phyloP scores from a whole-genome alignment of 176 grass and related monocot species.

The Echinochloa phyllopogon region DNA sequence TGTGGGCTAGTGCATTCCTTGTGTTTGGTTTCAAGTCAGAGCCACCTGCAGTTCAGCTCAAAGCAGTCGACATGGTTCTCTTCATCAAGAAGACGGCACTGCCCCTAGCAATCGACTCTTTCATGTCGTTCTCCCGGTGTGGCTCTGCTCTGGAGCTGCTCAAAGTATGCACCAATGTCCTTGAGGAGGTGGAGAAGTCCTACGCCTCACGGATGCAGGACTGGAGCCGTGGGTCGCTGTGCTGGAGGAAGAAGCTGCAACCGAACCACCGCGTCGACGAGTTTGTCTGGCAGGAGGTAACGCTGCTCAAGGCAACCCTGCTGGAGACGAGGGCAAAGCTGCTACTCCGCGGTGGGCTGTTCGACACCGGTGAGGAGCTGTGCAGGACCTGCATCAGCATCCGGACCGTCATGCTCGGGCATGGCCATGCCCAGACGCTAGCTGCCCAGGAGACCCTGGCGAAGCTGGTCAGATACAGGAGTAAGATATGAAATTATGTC shows the following conservation, averaged over 20 bases:
- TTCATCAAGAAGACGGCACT: slow-evolving; percentile 94
- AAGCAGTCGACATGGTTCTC: slow-evolving; percentile 76
- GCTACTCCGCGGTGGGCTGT: slow-evolving; percentile 81
- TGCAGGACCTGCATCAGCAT: slow-evolving; percentile 98
- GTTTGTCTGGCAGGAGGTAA: slow-evolving; percentile 96
- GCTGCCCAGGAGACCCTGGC: slow-evolving; percentile 92
- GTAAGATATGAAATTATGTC: slow-evolving; percentile 67
- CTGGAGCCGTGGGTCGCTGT: slow-evolving; percentile 65
- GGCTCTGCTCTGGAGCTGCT: slow-evolving; percentile 88
- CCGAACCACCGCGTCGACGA: slow-evolving; percentile 76
- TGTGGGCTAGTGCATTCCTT: slow-evolving; percentile 93
- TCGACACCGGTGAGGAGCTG: slow-evolving; percentile 82
- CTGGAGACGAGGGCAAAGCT: slow-evolving; percentile 88
- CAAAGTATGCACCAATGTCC: slow-evolving; percentile 95
- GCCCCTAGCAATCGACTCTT: slow-evolving; percentile 81
- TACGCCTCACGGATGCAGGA: slow-evolving; percentile 86
- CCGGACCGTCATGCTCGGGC: slow-evolving; percentile 94
- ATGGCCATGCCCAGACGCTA: slow-evolving; percentile 76
- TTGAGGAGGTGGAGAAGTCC: slow-evolving; percentile 92
- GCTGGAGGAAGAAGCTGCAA: slow-evolving; percentile 90
- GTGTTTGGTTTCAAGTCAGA: slow-evolving; percentile 97
- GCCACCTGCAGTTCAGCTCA: slow-evolving; percentile 78
- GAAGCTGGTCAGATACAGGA: slow-evolving; percentile 93
- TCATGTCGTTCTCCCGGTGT: slow-evolving; percentile 93
- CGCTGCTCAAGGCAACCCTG: slow-evolving; percentile 85